Base-by-base conservation (phyloP, 2,329 filamentous ascomycete genomes). In the Aspergillus flavus region DNA sequence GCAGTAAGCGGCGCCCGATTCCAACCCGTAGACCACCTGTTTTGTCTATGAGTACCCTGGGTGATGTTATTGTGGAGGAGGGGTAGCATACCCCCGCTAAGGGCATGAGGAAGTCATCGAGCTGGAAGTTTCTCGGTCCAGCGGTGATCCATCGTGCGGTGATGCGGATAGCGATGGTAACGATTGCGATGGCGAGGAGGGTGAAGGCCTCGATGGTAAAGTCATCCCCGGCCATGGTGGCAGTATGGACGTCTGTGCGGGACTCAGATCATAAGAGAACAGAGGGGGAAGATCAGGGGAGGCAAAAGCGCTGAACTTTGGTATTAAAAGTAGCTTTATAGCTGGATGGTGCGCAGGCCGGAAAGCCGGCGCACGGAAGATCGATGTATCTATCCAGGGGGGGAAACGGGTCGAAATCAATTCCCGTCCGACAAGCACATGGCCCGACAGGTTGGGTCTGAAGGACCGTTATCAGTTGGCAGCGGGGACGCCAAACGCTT, bases 91-190 rank as follows among this genome's bases (percentile, higher is more conserved):
- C 84, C 64, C 80, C 80, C 6, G 83, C 85, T 21, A 86, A n/a
- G 52, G 83, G 73, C 75, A 88, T 86, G 34, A 89, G 70, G 68
- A 85, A 88, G 64, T 90, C 87, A 71, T 89, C 87, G 1, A 81
- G 77, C 66, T 82, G 79, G 61, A 89, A 81, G n/a, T 80, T 79
- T 61, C 73, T 76, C 43, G 82, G 75, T 16, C 87, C 86, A 2
- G 83, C 81, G 12, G 73, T 73, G 62, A 69, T 77, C 67, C 83
- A 77, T 54, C 87, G 79, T 11, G 84, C 80, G 58, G 80, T 82
- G 1, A 82, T 81, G 36, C 87, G 81, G 12, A 89, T 69, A 9
- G 71, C 70, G 14, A 87, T 87, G 53, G 86, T 69, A 36, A 80
- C 59, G 21, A 85, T 72, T 6, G 82, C 85, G 28, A 87, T 67